Conservation (phyloP, 2,329 filamentous ascomycete genomes). For the Aspergillus vadensis region DNA sequence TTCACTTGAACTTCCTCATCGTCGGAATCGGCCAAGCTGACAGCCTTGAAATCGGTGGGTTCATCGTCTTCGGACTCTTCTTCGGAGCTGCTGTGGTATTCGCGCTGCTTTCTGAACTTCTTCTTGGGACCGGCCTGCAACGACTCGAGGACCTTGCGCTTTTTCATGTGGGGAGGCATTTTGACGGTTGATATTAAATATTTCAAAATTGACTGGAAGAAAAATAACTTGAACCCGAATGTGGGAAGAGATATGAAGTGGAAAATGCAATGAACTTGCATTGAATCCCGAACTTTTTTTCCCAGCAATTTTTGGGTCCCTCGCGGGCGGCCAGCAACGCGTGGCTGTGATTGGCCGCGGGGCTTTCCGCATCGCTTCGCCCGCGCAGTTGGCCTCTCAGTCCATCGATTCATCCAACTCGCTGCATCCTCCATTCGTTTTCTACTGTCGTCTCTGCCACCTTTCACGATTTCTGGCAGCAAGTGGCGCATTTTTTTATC, state of each 20-base stretch:
- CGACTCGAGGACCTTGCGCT: slow-evolving; percentile 63
- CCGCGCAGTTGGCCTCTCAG: slow-evolving; percentile 14
- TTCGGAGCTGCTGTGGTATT: slow-evolving; percentile 65
- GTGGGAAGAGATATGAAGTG: slow-evolving; percentile 3
- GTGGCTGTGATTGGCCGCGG: slow-evolving; percentile 35
- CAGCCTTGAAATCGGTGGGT: slow-evolving; percentile 51
- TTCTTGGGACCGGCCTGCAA: slow-evolving; percentile 57
- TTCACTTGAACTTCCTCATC: slow-evolving; percentile 37
- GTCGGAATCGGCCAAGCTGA: slow-evolving; percentile 53
- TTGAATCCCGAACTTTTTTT: slow-evolving; percentile 20
- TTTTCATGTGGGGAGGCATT: slow-evolving; percentile 41
- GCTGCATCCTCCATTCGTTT: slow-evolving; percentile 25
- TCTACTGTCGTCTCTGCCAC: slow-evolving; percentile 8
- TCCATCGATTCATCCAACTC: slow-evolving; percentile 1
- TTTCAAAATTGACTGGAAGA: slow-evolving; percentile 7
- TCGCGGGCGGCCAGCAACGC: slow-evolving; percentile 31
- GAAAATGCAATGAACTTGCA: not conserved
- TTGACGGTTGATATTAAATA: slow-evolving; percentile 27
- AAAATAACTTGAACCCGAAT: not conserved
- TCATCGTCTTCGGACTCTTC: slow-evolving; percentile 57
- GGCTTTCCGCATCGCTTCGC: slow-evolving; percentile 30
- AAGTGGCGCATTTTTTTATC: not conserved
- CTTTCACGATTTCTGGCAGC: not conserved
- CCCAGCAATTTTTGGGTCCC: slow-evolving; percentile 28
- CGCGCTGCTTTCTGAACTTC: slow-evolving; percentile 63